Conservation (phyloP, 257 asterid genomes). For the Nicotiana sylvestris region DNA sequence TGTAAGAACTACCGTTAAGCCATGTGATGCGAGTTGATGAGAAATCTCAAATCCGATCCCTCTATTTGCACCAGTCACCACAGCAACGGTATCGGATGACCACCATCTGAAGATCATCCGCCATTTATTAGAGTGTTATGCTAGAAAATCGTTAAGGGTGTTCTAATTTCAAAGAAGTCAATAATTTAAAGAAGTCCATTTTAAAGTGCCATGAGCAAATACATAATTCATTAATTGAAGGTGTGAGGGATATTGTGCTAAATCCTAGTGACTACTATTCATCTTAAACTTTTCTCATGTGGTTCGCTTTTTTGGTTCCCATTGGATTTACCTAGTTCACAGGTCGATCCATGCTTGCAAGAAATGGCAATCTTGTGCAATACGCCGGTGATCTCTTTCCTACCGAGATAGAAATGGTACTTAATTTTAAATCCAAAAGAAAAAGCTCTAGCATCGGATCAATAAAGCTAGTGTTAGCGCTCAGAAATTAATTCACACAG, state of each 20-base stretch:
- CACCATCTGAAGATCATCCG: constrained; percentile 60
- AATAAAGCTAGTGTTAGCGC: background rate
- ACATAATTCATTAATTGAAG: background rate
- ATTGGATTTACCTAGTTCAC: too few species aligned
- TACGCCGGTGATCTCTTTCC: background rate
- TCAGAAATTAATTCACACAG: background rate
- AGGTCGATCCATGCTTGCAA: too few species aligned
- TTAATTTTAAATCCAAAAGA: too few species aligned
- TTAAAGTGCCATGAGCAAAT: background rate
- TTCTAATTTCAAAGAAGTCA: too few species aligned
- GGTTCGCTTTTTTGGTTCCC: too few species aligned
- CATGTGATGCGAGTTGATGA: constrained; percentile 66
- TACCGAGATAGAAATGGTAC: too few species aligned
- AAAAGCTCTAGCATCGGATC: background rate
- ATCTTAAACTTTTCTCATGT: background rate
- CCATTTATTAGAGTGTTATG: background rate
- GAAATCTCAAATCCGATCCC: constrained; percentile 93
- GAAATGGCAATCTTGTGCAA: background rate
- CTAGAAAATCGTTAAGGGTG: too few species aligned
- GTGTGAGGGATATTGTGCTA: background rate
- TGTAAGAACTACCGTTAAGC: constrained; percentile 68
- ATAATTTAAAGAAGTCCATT: too few species aligned
- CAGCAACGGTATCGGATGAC: constrained; percentile 65
- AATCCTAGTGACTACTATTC: background rate
- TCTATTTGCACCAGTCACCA: constrained; percentile 89